Evolutionary conservation across 805 yeast genomes (phyloP).

Genomic region (Tetrapisispora namnaoensis): DNA sequence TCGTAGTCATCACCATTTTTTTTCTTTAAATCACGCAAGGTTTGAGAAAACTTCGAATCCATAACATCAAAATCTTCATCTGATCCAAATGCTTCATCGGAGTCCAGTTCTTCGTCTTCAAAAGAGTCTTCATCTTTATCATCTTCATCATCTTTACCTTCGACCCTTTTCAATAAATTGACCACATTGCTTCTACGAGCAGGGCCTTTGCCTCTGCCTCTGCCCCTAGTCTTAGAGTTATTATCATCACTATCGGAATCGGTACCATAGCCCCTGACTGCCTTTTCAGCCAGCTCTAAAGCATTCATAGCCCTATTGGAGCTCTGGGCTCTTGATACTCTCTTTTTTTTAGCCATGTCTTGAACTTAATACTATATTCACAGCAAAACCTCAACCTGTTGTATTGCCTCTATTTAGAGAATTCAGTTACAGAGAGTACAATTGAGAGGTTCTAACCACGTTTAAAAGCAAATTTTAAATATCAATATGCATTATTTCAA

Average conservation of each 20-base stretch:
- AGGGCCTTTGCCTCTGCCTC: not conserved
- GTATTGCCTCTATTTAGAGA: not conserved
- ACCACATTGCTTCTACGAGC: constrained; percentile 31
- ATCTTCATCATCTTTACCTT: constrained; percentile 6
- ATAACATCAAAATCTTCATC: constrained; percentile 61
- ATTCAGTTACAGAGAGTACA: not conserved
- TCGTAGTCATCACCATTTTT: constrained; percentile 26
- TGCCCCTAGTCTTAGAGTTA: not conserved
- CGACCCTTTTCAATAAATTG: constrained; percentile 26
- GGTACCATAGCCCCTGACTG: constrained; percentile 25
- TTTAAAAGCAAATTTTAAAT: too few relatives aligned
- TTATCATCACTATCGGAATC: constrained; percentile 27
- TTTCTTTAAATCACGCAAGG: constrained; percentile 47
- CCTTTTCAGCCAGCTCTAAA: constrained; percentile 40
- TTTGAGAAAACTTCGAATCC: constrained; percentile 59
- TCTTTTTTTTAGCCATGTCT: constrained; percentile 21
- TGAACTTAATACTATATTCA: not conserved
- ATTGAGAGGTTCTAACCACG: too few relatives aligned
- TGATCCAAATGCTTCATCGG: constrained; percentile 84
- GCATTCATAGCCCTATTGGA: constrained; percentile 39
- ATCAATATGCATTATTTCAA: too few relatives aligned
- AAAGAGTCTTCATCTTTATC: constrained; percentile 30
- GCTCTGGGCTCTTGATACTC: constrained; percentile 23
- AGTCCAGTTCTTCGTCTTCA: constrained; percentile 62
- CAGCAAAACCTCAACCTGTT: not conserved